Conservation (phyloP, 1,139 yeast genomes). For the Scheffersomyces lignicola region DNA sequence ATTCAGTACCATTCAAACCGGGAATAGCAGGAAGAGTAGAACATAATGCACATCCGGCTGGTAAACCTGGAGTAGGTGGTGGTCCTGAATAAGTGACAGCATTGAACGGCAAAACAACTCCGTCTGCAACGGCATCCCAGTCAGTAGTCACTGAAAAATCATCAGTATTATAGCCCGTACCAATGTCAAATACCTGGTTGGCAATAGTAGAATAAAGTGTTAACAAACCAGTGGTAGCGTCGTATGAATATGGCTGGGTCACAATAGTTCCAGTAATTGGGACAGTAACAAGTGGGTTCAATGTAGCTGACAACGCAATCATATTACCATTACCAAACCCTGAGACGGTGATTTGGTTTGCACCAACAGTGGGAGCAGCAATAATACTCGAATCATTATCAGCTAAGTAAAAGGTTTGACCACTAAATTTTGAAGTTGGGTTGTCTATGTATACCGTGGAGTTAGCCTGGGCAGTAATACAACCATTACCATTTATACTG, state of each 20-base stretch:
- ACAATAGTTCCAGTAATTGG: constrained; percentile 9
- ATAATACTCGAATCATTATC: constrained; percentile 15
- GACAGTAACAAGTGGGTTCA: constrained; percentile 13
- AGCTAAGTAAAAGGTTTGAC: constrained; percentile 22
- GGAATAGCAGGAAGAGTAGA: constrained; percentile 11
- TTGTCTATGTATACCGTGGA: constrained; percentile 8
- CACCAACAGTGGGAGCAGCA: constrained; percentile 15
- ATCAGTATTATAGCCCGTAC: constrained; percentile 16
- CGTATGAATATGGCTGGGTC: constrained; percentile 6
- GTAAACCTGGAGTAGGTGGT: constrained; percentile 7
- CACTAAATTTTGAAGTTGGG: not conserved
- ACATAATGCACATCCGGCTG: constrained; percentile 11
- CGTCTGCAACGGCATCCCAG: constrained; percentile 12
- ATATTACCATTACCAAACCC: constrained; percentile 30
- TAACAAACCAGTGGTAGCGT: constrained; percentile 4
- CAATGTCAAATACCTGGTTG: constrained; percentile 18
- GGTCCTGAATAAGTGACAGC: constrained; percentile 15
- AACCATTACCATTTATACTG: constrained; percentile 19
- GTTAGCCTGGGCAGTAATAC: constrained; percentile 16
- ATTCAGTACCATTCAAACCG: constrained; percentile 8
- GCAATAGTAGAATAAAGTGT: constrained; percentile 1
- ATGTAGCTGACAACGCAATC: constrained; percentile 17
- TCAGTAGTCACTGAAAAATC: constrained; percentile 10
- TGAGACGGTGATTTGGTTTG: constrained; percentile 23
- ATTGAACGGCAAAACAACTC: constrained; percentile 7